Percentiles rank a stretch among this genome's conserved stretches.
Evolutionary conservation across 2,329 filamentous ascomycete species (phyloP).

Genomic region (Hymenoscyphus infarciens): DNA sequence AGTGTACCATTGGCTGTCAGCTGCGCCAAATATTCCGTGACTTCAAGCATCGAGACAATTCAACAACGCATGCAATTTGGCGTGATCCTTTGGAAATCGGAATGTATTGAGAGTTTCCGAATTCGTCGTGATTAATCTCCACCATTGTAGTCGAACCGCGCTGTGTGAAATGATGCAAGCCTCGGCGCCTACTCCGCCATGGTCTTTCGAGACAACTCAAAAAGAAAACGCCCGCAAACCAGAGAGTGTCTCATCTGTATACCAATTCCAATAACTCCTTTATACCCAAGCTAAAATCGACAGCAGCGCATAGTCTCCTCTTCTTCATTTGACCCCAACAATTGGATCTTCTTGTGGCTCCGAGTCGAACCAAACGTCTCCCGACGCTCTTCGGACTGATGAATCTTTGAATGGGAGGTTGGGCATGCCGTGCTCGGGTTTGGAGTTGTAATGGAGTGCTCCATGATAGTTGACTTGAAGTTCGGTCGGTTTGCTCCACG

Average conservation of each 20-base stretch:
- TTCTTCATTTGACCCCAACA: background rate
- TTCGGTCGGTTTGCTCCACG: slow-evolving; percentile 7
- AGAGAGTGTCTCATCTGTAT: background rate
- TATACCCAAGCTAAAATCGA: background rate
- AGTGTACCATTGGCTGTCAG: background rate
- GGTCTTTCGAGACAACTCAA: background rate
- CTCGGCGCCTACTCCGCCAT: background rate
- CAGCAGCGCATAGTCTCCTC: background rate
- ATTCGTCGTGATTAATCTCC: background rate
- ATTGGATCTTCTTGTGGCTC: slow-evolving; percentile 20
- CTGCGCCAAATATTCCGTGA: background rate
- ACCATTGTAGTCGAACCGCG: background rate
- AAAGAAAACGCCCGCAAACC: background rate
- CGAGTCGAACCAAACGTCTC: slow-evolving; percentile 17
- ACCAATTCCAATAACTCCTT: background rate
- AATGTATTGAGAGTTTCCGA: background rate
- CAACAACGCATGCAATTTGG: background rate
- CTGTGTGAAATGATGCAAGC: background rate
- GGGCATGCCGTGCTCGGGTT: slow-evolving; percentile 21
- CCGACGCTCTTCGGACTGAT: slow-evolving; percentile 15
- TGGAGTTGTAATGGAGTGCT: slow-evolving; percentile 18
- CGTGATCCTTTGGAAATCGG: background rate
- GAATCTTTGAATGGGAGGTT: slow-evolving; percentile 21
- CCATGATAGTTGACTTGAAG: slow-evolving; percentile 11
- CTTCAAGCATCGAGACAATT: background rate